Evolutionary conservation across 805 yeast genomes (phyloP).

Genomic region (Schwanniomyces polymorphus): DNA sequence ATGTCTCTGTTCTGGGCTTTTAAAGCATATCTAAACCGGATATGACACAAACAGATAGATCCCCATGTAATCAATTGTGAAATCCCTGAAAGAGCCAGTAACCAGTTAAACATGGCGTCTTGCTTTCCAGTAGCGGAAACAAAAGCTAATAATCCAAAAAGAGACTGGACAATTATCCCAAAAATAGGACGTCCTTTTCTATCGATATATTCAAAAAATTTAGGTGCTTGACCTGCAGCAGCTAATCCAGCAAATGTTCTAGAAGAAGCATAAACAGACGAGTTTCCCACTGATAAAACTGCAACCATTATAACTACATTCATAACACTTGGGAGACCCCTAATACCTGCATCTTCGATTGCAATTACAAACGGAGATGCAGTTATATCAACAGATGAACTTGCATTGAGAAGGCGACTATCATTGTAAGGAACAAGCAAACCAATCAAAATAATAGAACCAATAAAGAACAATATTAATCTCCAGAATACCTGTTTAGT

Average conservation of each 20-base stretch:
- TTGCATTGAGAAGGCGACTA: constrained; percentile 46
- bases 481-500: constrained; percentile 46
- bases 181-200: constrained; percentile 41
- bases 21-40: constrained; percentile 42
- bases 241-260: constrained; percentile 69
- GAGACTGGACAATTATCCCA: constrained; percentile 29
- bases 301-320: constrained; percentile 73
- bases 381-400: constrained; percentile 37
- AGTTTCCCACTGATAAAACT: constrained; percentile 74
- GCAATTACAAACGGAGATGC: constrained; percentile 81
- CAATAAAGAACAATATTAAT: constrained; percentile 39
- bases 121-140: constrained; percentile 47
- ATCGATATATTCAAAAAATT: constrained; percentile 38
- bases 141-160: constrained; percentile 51
- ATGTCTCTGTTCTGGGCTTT: constrained; percentile 28
- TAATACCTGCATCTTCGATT: constrained; percentile 58
- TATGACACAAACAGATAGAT: constrained; percentile 39
- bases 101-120: constrained; percentile 41
- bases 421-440: constrained; percentile 52
- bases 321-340: constrained; percentile 68
- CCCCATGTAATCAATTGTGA: constrained; percentile 43
- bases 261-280: constrained; percentile 72
- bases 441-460: constrained; percentile 33
- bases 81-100: constrained; percentile 40
- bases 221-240: constrained; percentile 68